Conservation (phyloP, 768 basidiomycete species). For the Tremella fuciformis region DNA sequence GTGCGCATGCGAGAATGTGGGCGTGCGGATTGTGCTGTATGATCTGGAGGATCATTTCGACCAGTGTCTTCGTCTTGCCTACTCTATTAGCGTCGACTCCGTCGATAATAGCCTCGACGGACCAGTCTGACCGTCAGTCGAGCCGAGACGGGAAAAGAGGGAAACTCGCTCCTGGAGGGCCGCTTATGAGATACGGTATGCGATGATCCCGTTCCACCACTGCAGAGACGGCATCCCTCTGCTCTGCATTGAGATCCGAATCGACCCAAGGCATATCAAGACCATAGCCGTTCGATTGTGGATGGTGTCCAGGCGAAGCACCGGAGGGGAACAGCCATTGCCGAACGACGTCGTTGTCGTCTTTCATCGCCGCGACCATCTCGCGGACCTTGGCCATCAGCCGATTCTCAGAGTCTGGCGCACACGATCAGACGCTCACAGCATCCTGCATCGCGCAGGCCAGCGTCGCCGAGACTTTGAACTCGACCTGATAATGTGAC, state of each 20-base stretch:
- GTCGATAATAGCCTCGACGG: neutral
- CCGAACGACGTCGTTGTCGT: slow-evolving; percentile 7
- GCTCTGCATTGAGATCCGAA: slow-evolving; percentile 46
- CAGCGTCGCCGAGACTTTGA: slow-evolving; percentile 25
- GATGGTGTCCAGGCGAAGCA: neutral
- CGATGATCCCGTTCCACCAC: too few relatives aligned
- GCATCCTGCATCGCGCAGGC: slow-evolving; percentile 42
- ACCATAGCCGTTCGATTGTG: neutral
- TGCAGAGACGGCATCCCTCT: slow-evolving; percentile 11
- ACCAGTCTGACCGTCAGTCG: too few relatives aligned
- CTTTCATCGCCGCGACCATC: slow-evolving; percentile 14
- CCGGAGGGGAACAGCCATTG: slow-evolving; percentile 46
- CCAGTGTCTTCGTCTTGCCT: slow-evolving; percentile 46
- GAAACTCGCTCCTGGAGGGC: slow-evolving; percentile 47
- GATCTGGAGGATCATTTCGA: slow-evolving; percentile 50
- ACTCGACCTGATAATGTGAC: slow-evolving; percentile 29
- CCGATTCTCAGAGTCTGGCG: too few relatives aligned
- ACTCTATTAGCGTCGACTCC: neutral
- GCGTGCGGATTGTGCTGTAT: slow-evolving; percentile 34
- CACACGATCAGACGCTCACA: slow-evolving; percentile 19
- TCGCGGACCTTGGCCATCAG: slow-evolving; percentile 12
- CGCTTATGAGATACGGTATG: slow-evolving; percentile 50
- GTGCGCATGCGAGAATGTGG: slow-evolving; percentile 48
- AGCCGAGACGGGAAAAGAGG: too few relatives aligned
- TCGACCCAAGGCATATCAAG: slow-evolving; percentile 30